Conservation (phyloP, 768 basidiomycete genomes). For the Tylopilus vinaceipallidus region DNA sequence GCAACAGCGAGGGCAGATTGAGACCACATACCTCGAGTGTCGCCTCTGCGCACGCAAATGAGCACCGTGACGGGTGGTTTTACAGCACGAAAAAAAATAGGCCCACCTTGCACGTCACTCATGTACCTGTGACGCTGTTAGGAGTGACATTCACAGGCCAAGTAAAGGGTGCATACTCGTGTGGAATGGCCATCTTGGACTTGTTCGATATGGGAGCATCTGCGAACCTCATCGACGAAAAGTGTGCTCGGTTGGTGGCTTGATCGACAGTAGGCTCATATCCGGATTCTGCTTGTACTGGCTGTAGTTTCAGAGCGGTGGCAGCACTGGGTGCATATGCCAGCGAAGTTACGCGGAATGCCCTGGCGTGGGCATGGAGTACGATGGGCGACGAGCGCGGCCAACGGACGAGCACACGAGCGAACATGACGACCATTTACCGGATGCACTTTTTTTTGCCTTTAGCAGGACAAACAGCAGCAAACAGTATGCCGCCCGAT, state of each 20-base stretch:
- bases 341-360: constrained; percentile 13
- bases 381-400: constrained; percentile 15
- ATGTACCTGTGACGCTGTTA: constrained; percentile 35
- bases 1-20: neutral
- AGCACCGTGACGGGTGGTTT: neutral
- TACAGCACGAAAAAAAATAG: neutral
- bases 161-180: constrained; percentile 36
- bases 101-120: constrained; percentile 47
- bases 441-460: neutral
- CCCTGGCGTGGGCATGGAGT: constrained; percentile 11
- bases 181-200: constrained; percentile 41
- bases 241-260: constrained; percentile 25
- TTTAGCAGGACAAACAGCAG: too few species aligned
- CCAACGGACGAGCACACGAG: constrained; percentile 27
- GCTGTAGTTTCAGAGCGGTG: constrained; percentile 8
- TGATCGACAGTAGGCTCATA: constrained; percentile 15
- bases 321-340: constrained; percentile 9
- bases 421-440: constrained; percentile 11
- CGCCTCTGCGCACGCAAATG: constrained; percentile 29
- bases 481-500: too few species aligned
- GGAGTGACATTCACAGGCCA: constrained; percentile 12
- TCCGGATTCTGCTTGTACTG: neutral
- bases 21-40: constrained; percentile 36
- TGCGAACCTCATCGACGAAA: constrained; percentile 27
- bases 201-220: constrained; percentile 37